A percentile compares a stretch with the other conserved stretches of the same genome.
phyloP scores from a whole-genome alignment of 2,329 filamentous ascomycete genomes.

The Tolypocladium tundrense region DNA sequence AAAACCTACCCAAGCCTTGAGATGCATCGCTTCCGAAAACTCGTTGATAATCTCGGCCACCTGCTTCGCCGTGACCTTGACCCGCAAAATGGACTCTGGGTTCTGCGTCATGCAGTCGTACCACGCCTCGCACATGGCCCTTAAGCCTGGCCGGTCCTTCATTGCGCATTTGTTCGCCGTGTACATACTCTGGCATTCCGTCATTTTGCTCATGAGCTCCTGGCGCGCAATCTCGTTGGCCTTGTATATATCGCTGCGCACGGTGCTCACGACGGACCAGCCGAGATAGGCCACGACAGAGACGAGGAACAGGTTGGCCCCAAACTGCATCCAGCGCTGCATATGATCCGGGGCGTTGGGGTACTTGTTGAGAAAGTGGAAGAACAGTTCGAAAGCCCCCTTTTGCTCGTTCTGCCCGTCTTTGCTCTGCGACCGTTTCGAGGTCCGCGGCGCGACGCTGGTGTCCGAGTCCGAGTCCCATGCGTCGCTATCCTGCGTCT shows the following conservation, averaged over 20 bases:
- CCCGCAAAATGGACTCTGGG: conserved; percentile 64
- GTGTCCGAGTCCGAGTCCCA: conserved; percentile 41
- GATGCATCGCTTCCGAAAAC: conserved; percentile 82
- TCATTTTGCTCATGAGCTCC: conserved; percentile 62
- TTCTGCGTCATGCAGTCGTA: conserved; percentile 80
- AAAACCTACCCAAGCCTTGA: conserved; percentile 54
- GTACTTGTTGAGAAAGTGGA: conserved; percentile 44
- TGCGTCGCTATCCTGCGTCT: conserved; percentile 30
- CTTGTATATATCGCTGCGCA: conserved; percentile 64
- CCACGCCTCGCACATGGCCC: conserved; percentile 68
- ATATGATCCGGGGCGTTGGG: conserved; percentile 49
- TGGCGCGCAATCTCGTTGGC: conserved; percentile 60
- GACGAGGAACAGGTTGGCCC: conserved; percentile 55
- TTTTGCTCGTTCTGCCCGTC: conserved; percentile 10
- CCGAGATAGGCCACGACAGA: conserved; percentile 51
- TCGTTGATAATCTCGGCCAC: conserved; percentile 90
- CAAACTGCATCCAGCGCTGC: conserved; percentile 47
- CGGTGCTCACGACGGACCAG: conserved; percentile 58
- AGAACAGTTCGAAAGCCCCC: conserved; percentile 30
- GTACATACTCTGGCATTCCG: conserved; percentile 61
- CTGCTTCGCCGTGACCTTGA: conserved; percentile 74
- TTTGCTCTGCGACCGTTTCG: conserved; percentile 13
- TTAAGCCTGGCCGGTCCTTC: conserved; percentile 60
- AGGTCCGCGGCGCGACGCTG: conserved; percentile 10
- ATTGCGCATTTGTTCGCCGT: conserved; percentile 62